Evolutionary conservation across 2,329 filamentous ascomycete genomes (phyloP).

Genomic region (Colletotrichum musae): DNA sequence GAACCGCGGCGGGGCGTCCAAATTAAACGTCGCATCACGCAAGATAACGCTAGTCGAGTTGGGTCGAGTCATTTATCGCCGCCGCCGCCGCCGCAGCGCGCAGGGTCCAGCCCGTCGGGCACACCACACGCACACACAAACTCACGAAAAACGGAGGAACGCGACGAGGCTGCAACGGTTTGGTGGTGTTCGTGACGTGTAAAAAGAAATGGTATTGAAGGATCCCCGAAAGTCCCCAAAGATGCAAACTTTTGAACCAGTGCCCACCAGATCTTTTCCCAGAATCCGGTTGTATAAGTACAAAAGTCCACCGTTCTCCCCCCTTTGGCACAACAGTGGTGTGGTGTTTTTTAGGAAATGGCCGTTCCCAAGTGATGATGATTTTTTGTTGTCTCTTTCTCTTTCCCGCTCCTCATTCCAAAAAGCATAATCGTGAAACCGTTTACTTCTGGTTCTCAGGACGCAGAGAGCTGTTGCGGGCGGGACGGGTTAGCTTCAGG

Average conservation of each 20-base stretch:
- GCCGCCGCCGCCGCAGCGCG: not conserved
- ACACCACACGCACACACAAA: slow-evolving; percentile 13
- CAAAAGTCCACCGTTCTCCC: slow-evolving; percentile 44
- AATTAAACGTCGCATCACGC: slow-evolving; percentile 7
- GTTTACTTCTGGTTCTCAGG: slow-evolving; percentile 87
- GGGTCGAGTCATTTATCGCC: slow-evolving; percentile 17
- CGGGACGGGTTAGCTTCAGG: slow-evolving; percentile 43
- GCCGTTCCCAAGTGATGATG: slow-evolving; percentile 25
- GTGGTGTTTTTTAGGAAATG: slow-evolving; percentile 19
- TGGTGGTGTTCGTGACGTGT: slow-evolving; percentile 15
- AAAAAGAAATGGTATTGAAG: slow-evolving; percentile 41
- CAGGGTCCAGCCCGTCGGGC: slow-evolving; percentile 1
- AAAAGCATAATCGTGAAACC: slow-evolving; percentile 32
- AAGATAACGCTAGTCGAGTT: slow-evolving; percentile 14
- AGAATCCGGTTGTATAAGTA: slow-evolving; percentile 54
- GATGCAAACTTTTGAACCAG: slow-evolving; percentile 44
- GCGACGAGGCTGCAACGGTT: not conserved
- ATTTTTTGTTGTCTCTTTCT: slow-evolving; percentile 7
- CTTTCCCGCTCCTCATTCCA: slow-evolving; percentile 30
- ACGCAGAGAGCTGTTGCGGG: slow-evolving; percentile 74
- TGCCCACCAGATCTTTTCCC: slow-evolving; percentile 39
- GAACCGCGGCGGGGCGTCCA: slow-evolving; percentile 5
- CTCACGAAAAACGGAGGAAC: not conserved
- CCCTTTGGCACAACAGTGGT: slow-evolving; percentile 38
- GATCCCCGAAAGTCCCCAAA: slow-evolving; percentile 38